Evolutionary conservation across 768 basidiomycete species (phyloP), one percentile per base, ranked within the genome.

Genomic region (Postia placenta): DNA sequence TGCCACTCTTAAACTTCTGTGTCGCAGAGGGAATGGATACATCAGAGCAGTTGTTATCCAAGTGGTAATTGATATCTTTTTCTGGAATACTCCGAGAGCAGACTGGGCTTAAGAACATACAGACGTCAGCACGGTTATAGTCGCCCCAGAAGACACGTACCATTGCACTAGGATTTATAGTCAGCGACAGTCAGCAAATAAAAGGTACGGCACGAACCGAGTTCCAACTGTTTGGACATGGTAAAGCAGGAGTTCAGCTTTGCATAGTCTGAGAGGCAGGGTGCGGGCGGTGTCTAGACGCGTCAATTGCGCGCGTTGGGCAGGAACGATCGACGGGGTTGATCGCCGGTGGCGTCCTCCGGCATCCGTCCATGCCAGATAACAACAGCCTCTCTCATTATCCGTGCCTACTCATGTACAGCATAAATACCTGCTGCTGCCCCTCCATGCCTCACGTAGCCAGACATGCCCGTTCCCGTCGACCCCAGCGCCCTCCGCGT

Each of bases 401-500:
- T n/a, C n/a, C n/a, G n/a, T n/a, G n/a, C n/a, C n/a, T n/a, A n/a
- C n/a, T n/a, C n/a, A n/a, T n/a, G n/a, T n/a, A n/a, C n/a, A n/a
- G n/a, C n/a, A n/a, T n/a, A n/a, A n/a, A n/a, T n/a, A n/a, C n/a
- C n/a, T n/a, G n/a, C n/a, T n/a, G n/a, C n/a, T n/a, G n/a, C n/a
- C n/a, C n/a, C n/a, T n/a, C n/a, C n/a, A n/a, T n/a, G n/a, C n/a
- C n/a, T n/a, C n/a, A n/a, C n/a, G n/a, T n/a, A n/a, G n/a, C n/a
- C n/a, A n/a, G n/a, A n/a, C n/a, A n/a, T n/a, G n/a, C n/a, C n/a
- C n/a, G n/a, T n/a, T n/a, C n/a, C 56, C 24, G 51, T 63, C 35
- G 61, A 66, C 46, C 59, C 67, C 45, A 63, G 67, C 38, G 67
- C 69, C 4, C 72, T 73, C 53, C 64, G 60, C 54, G 75, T 78